Base-by-base conservation (phyloP, 176 grass and related monocot genomes). In the Miscanthus lutarioriparius region DNA sequence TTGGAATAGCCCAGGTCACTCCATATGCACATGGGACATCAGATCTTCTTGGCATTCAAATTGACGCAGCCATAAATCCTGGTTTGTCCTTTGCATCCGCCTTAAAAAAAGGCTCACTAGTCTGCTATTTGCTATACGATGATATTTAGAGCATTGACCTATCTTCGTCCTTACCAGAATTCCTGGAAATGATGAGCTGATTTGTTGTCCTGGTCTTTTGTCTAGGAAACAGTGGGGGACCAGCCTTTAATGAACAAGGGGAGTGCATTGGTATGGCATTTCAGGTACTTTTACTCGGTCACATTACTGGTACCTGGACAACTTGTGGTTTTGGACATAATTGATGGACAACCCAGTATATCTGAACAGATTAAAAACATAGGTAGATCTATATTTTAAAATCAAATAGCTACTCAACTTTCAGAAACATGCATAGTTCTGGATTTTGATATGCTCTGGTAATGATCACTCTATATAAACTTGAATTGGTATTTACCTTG, bases 211-310 rank as follows among this genome's bases (percentile, higher is more conserved):
- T 85, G 64, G 5, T 86, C 51, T 92, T 43, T 78, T 85, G 62
- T 56, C 40, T 88, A 99, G 96, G 96, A 88, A 99, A 99, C 85
- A 99, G 96, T 77, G 96, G 96, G 59, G 96, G 96, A 17, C 96
- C 96, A 74, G 96, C 91, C 72, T 99, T 99, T 88, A 99, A 99
- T 84, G 93, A 99, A 30, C 90, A 91, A 86, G 96, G 96, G 71
- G 93, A 96, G 80, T 99, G 96, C 89, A 99, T 99, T 77, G 93
- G 96, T 70, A 88, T 99, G 48, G 96, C 96, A 85, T 99, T 99
- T 92, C 96, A 99, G 96, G 96, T 99, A 87, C 51, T 85, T 93
- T 89, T 79, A 62, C 67, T 73, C 16, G 32, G 41, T 88, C 80
- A 75, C 16, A 25, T 49, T 74, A 54, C 3, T 87, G 38, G 38